Evolutionary conservation across 1,284 basidiomycete species (phyloP).

Genomic region (Pseudozyma sp.): DNA sequence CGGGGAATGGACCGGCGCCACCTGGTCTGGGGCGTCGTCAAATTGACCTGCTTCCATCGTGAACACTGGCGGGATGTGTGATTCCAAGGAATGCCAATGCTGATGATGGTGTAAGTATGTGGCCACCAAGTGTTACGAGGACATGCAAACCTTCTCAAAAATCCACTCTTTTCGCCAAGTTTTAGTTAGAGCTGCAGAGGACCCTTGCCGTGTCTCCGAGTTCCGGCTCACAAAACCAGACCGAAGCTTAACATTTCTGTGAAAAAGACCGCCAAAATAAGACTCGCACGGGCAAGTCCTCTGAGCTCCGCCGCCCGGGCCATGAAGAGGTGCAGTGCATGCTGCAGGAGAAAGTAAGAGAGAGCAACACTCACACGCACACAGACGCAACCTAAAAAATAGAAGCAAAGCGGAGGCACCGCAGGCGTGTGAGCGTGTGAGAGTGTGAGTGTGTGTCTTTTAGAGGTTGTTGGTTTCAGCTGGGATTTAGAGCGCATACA

Average conservation of each 20-base stretch:
- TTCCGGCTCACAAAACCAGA: slow-evolving; percentile 7
- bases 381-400: not conserved
- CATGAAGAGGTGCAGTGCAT: not conserved
- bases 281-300: slow-evolving; percentile 2
- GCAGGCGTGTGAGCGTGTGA: slow-evolving; percentile 12
- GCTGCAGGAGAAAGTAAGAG: not conserved
- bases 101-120: not conserved
- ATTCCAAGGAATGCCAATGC: not conserved
- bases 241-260: not conserved
- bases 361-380: slow-evolving; percentile 8
- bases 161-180: slow-evolving; percentile 13
- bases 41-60: slow-evolving; percentile 46
- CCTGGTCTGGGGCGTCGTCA: slow-evolving; percentile 38
- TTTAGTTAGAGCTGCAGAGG: slow-evolving; percentile 9
- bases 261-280: not conserved
- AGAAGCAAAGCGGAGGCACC: not conserved
- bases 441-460: slow-evolving; percentile 11
- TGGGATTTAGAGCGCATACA: slow-evolving; percentile 12
- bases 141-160: not conserved
- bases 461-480: not conserved
- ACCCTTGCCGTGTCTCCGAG: slow-evolving; percentile 24
- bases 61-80: too few relatives aligned
- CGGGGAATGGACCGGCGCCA: not conserved
- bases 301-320: slow-evolving; percentile 25
- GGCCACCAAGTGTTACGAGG: not conserved